Evolutionary conservation across 768 basidiomycete species (phyloP), one percentile per base, ranked within the genome.

Genomic region (Suillus sp.): DNA sequence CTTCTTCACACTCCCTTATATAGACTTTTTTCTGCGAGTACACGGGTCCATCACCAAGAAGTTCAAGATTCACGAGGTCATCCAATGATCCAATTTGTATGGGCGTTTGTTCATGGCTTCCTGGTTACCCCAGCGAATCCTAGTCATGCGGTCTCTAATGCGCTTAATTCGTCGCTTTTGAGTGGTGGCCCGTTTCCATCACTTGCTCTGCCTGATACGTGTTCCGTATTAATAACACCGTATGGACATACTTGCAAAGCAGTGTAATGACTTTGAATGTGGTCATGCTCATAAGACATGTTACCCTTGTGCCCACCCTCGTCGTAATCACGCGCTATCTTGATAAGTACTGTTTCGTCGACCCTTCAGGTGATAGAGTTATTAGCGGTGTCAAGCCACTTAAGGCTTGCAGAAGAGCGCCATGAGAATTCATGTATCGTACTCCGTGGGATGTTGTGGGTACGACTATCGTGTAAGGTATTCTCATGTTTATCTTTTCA

Each of bases 61-160:
- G 53, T 1, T 35, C 11, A 10, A n/a, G 20, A 22, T 22, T 4
- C 53, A 35, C 53, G 25, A 25, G 27, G 20, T 35, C 53, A 13
- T 54, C 32, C 5, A 32, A 34, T n/a, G 51, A 25, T 37, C 35
- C 8, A 18, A 11, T 22, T 25, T 16, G 4, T 56, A 38, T 27
- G 55, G 37, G 55, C 55, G 37, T 27, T 57, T 57, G 55, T 57
- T 18, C 37, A 18, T 57, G 13, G 27, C 56, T 20, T 40, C 22
- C 38, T 40, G 16, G 37, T 57, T 57, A 56, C 16, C 55, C 55
- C 37, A 27, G 37, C 55, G 37, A 27, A 57, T 57, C 37, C 38
- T 18, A 0, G 16, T 53, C 30, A 51, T 18, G 27, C 1, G 9
- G 50, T 32, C 30, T 32, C 30, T 18, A 51, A 11, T 51, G 47